Conservation (phyloP, 805 yeast genomes). For the Kodamaea lidongshanica region DNA sequence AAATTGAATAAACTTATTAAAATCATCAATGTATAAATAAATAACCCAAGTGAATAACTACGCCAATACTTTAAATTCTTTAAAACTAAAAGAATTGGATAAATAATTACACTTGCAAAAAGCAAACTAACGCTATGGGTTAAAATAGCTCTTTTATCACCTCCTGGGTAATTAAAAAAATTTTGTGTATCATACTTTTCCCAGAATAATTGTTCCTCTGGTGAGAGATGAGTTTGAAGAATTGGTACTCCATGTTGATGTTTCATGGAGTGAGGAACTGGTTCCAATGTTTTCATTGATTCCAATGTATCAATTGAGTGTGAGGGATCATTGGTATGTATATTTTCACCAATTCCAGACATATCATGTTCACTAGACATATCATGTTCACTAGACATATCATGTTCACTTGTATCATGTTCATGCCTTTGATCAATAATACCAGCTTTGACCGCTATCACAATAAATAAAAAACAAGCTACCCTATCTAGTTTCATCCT, state of each 20-base stretch:
- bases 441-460: too few relatives aligned
- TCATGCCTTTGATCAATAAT: too few relatives aligned
- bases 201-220: slow-evolving; percentile 77
- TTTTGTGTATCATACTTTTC: slow-evolving; percentile 62
- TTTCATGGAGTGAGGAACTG: slow-evolving; percentile 30
- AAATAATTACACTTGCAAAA: slow-evolving; percentile 45
- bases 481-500: too few relatives aligned
- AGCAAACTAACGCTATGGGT: slow-evolving; percentile 46
- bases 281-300: slow-evolving; percentile 7
- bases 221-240: slow-evolving; percentile 55
- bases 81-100: slow-evolving; percentile 64
- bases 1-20: slow-evolving; percentile 49
- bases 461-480: too few relatives aligned
- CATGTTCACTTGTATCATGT: too few relatives aligned
- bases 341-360: too few relatives aligned
- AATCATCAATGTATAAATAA: slow-evolving; percentile 40
- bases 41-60: slow-evolving; percentile 14
- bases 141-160: slow-evolving; percentile 46
- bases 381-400: too few relatives aligned
- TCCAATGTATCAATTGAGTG: too few relatives aligned
- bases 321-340: too few relatives aligned
- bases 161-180: slow-evolving; percentile 51
- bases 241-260: slow-evolving; percentile 72
- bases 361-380: too few relatives aligned
- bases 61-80: slow-evolving; percentile 49